Conservation (phyloP, 148 eudicot species). For the Polygonum aviculare region DNA sequence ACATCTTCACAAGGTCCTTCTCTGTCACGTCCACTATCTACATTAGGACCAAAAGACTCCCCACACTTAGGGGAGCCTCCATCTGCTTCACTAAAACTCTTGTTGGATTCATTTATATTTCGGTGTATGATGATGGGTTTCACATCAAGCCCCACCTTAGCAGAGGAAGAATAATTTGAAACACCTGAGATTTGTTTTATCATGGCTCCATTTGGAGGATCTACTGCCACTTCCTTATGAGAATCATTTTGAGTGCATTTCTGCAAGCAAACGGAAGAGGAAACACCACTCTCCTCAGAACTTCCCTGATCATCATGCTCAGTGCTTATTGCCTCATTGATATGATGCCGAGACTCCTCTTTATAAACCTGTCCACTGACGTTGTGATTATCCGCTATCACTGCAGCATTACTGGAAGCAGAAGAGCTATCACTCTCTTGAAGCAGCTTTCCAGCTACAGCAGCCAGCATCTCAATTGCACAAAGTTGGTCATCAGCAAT, state of each 20-base stretch:
- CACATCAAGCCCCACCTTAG: constrained; percentile 31
- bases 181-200: constrained; percentile 33
- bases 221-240: constrained; percentile 24
- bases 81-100: constrained; percentile 21
- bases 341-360: constrained; percentile 29
- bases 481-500: constrained; percentile 42
- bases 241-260: constrained; percentile 21
- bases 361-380: constrained; percentile 24
- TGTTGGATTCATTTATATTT: constrained; percentile 22
- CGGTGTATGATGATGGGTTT: constrained; percentile 26
- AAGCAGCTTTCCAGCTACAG: constrained; percentile 90
- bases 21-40: constrained; percentile 30
- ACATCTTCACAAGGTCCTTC: constrained; percentile 20
- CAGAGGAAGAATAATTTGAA: constrained; percentile 34
- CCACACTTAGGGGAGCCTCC: constrained; percentile 32
- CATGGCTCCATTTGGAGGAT: constrained; percentile 24
- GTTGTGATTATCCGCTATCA: constrained; percentile 29
- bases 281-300: constrained; percentile 62
- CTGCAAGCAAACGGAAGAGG: constrained; percentile 29
- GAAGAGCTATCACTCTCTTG: constrained; percentile 85
- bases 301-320: constrained; percentile 75
- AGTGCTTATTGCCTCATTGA: constrained; percentile 31
- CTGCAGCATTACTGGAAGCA: constrained; percentile 67
- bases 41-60: constrained; percentile 30
- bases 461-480: constrained; percentile 87